Percentiles rank a stretch among this genome's conserved stretches.
These are phyloP conservation scores for Synchytrium microbalum DNA, from an alignment of 371 early-diverging fungal genomes.

Conservation along the genomic window DNA sequence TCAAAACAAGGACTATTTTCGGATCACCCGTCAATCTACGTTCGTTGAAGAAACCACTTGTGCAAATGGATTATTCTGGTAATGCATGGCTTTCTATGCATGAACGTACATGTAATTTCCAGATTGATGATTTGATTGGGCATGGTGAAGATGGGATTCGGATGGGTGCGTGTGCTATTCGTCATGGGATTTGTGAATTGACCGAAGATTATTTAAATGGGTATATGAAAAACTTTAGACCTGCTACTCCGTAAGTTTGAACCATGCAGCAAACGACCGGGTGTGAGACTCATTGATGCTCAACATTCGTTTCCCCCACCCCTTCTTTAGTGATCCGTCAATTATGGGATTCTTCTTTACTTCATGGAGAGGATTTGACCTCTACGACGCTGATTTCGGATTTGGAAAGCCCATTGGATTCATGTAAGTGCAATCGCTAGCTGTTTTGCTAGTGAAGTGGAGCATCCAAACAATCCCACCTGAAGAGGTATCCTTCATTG, in stretches of 20 bases:
- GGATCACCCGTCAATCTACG: background rate
- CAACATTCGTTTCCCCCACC: no score
- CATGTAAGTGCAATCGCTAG: background rate
- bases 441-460: no score
- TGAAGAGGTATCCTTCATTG: no score
- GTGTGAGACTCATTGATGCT: no score
- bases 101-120: background rate
- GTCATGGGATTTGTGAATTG: background rate
- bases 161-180: background rate
- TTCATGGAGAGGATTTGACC: background rate
- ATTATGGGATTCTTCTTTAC: background rate
- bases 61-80: background rate
- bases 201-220: background rate
- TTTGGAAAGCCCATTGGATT: background rate
- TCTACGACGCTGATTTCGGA: background rate
- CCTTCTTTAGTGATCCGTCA: background rate
- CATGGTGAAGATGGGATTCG: background rate
- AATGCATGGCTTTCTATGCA: background rate
- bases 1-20: background rate
- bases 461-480: no score
- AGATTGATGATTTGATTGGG: background rate
- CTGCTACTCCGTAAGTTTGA: background rate
- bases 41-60: background rate
- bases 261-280: no score
- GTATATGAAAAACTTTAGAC: background rate